phyloP scores from a whole-genome alignment of 768 basidiomycete genomes.

The Pleurotus platypus region DNA sequence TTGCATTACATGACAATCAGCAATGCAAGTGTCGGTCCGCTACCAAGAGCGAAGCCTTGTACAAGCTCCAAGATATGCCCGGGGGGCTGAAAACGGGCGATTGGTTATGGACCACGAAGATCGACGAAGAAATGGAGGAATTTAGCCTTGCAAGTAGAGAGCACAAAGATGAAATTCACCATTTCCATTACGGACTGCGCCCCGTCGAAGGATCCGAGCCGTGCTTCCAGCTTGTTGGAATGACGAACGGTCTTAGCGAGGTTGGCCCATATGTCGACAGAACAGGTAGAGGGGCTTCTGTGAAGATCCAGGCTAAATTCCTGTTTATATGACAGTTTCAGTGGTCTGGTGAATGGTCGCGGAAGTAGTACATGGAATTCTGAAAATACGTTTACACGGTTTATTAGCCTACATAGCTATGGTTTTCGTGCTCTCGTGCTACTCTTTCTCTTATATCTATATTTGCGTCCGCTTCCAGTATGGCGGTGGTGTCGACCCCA shows the following conservation, averaged over 20 bases:
- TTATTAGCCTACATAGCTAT: too few relatives aligned
- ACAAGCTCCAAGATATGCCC: neutral
- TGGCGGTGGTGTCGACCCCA: too few relatives aligned
- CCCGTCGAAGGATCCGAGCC: neutral
- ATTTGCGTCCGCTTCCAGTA: too few relatives aligned
- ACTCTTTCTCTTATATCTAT: too few relatives aligned
- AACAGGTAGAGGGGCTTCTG: too few relatives aligned
- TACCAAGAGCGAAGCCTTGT: neutral
- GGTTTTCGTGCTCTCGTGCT: too few relatives aligned
- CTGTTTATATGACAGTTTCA: too few relatives aligned
- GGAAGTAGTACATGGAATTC: too few relatives aligned
- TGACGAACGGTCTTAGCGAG: neutral
- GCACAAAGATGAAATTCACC: neutral
- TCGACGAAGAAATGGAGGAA: neutral
- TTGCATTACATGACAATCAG: neutral
- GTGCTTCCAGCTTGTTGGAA: neutral
- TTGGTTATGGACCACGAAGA: neutral
- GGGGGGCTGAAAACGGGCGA: neutral
- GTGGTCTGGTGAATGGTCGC: too few relatives aligned
- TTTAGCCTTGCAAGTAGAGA: neutral
- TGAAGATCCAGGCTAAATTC: too few relatives aligned
- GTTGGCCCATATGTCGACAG: neutral
- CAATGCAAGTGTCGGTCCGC: neutral
- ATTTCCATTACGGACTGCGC: neutral
- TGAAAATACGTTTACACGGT: too few relatives aligned